Conservation (phyloP, 176 grass and related monocot species). For the Oryza officinalis region DNA sequence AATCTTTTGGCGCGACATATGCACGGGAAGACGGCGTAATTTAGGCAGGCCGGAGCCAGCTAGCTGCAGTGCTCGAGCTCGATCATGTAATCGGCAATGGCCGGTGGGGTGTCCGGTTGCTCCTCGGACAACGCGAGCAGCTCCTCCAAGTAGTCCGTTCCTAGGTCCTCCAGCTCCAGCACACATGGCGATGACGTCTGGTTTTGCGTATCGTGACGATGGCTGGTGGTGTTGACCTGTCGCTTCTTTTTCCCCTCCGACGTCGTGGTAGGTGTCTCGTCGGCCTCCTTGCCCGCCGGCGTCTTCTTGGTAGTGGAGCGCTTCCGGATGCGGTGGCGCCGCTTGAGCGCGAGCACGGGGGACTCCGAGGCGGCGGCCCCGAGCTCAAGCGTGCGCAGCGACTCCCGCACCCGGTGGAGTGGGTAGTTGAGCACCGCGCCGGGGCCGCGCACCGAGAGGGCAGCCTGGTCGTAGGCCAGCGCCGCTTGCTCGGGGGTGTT, state of each 20-base stretch:
- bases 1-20: too few species aligned
- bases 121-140: slow-evolving; percentile 23
- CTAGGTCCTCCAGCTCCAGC: slow-evolving; percentile 52
- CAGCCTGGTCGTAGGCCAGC: slow-evolving; percentile 4
- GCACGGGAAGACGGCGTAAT: too few species aligned
- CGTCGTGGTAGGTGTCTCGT: too few species aligned
- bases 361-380: background rate
- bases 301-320: slow-evolving; percentile 29
- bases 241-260: too few species aligned
- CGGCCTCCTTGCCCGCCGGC: too few species aligned
- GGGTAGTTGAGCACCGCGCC: background rate
- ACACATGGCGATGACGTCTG: background rate
- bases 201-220: background rate
- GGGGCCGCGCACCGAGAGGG: background rate
- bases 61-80: too few species aligned
- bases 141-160: slow-evolving; percentile 58
- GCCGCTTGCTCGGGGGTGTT: background rate
- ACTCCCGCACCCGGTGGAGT: slow-evolving; percentile 31
- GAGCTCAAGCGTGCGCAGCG: slow-evolving; percentile 35
- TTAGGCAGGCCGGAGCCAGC: too few species aligned
- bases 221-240: too few species aligned
- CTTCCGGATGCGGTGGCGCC: slow-evolving; percentile 46
- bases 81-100: too few species aligned
- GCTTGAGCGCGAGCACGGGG: slow-evolving; percentile 47
- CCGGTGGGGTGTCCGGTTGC: too few species aligned